Evolutionary conservation across 2,329 filamentous ascomycete species (phyloP).

Genomic region (Colletotrichum magnum): DNA sequence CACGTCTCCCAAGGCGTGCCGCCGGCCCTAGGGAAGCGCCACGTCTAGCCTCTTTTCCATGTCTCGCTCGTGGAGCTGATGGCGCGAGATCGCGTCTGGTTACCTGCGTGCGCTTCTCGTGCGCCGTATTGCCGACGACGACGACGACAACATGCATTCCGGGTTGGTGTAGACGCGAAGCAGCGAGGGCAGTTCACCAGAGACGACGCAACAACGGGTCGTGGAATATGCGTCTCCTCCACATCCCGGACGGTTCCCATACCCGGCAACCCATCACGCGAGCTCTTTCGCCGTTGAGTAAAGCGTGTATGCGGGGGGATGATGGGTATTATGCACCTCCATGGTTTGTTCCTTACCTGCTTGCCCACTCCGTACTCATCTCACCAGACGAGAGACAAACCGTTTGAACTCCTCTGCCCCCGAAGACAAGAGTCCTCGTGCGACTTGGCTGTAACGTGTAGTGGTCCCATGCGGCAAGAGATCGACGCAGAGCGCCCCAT

Average conservation of each 20-base stretch:
- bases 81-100: neutral
- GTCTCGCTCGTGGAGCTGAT: neutral
- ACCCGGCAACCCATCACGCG: constrained; percentile 30
- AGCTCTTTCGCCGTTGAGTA: constrained; percentile 2
- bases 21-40: constrained; percentile 7
- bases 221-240: constrained; percentile 10
- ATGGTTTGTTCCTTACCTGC: no score
- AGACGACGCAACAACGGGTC: constrained; percentile 3
- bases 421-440: no score
- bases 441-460: constrained; percentile 32
- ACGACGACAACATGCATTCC: no score
- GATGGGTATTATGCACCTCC: no score
- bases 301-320: neutral
- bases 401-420: no score
- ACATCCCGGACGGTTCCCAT: constrained; percentile 23
- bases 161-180: no score
- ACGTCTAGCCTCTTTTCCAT: constrained; percentile 7
- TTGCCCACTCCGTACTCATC: no score
- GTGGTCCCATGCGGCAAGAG: constrained; percentile 8
- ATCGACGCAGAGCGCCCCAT: constrained; percentile 4
- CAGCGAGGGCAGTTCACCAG: no score
- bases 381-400: no score
- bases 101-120: no score
- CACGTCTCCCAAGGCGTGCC: constrained; percentile 20
- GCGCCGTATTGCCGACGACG: neutral